Base-by-base conservation (phyloP, 2,329 filamentous ascomycete genomes). In the Pyrenophora seminiperda region DNA sequence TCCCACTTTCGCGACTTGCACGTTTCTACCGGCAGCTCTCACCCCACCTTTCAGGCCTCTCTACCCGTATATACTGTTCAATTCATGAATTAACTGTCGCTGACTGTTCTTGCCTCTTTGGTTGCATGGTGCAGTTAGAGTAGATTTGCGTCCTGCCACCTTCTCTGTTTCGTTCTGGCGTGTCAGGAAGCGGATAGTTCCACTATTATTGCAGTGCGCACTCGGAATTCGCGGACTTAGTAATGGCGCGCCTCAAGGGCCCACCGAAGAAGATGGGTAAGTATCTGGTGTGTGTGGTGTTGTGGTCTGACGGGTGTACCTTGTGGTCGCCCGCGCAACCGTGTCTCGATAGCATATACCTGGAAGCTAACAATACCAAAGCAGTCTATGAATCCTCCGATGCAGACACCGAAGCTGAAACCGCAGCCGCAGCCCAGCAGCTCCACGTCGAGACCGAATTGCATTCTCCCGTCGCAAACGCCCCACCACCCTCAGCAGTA, bases 391-490 rank as follows among this genome's bases (percentile, higher is more conserved):
- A 2, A 38, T 27, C 10, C 18, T 33, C n/a, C 11, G 27, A 24
- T 14, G 17, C 27, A 14, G 5, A 45, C 19, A 7, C 24, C 10
- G 24, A 38, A 15, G 50, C 49, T 17, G 56, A 60, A 29, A 43
- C 50, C 27, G 58, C 65, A 27, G 47, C 58, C 5, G 66, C 66
- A 17, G 53, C 50, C 15, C 56, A 61, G 41, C 65, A 71, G 41
- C 57, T 68, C 14, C 53, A 61, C 46, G 31, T 45, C 32, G 66
- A 70, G 45, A 34, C 47, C 32, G 66, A 70, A 47, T 37, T 50
- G 17, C 51, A 48, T 20, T 41, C 48, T 4, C 45, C 56, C 10
- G 42, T 45, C 6, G 38, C 52, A n/a, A 46, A 53, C 18, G 31
- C 19, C 19, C 46, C 38, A 7, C 34, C 42, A 7, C 31, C 57